Evolutionary conservation across 108 stramenopile species (phyloP), one percentile per base, ranked within the genome.

Genomic region (Fragilaria crotonensis): DNA sequence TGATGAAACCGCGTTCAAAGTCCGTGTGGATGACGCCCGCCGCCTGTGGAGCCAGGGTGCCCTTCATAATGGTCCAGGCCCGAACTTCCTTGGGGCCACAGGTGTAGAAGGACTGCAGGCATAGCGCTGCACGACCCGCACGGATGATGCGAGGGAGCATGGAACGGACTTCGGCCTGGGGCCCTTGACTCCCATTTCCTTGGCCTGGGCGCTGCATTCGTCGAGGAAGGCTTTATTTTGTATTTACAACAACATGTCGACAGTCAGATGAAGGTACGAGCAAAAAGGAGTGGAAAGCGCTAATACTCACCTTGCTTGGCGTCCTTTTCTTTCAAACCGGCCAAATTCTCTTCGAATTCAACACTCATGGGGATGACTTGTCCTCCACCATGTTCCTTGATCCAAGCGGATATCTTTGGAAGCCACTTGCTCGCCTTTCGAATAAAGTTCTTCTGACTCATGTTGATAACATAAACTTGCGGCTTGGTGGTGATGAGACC

Each of bases 1-100:
- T 95, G 78, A 99, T 99, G 70, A 99, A 99, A 32, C 98, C 98
- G 50, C 95, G 76, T 77, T 99, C 99, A 67, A 99, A 99, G 71
- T 99, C 99, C 2, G 94, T 89, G 75, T 98, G 99, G 65, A 99
- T 99, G 26, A 94, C 94, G 29, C 97, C 97, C 30, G 97, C 95
- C n/a, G 95, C 96, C 64, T 96, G 92, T 3, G 95, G 96, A 41
- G 95, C 94, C 17, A 80, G 53, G 32, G 90, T 81, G 23, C 94
- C 94, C 68, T 85, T 79, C 82, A 94, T 92, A 56, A 99, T 94
- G 18, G 97, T 98, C 99, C 99, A 99, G 18, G 96, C 95, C 22
- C 96, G 73, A 4, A 99, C 98, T 80, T 99, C 99, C 59, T 97
- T 96, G 36, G 90, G 90, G 45, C 99, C 99, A 9, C 93, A 93